Evolutionary conservation across 2,329 filamentous ascomycete species (phyloP).

Genomic region (Exserohilum turcica): DNA sequence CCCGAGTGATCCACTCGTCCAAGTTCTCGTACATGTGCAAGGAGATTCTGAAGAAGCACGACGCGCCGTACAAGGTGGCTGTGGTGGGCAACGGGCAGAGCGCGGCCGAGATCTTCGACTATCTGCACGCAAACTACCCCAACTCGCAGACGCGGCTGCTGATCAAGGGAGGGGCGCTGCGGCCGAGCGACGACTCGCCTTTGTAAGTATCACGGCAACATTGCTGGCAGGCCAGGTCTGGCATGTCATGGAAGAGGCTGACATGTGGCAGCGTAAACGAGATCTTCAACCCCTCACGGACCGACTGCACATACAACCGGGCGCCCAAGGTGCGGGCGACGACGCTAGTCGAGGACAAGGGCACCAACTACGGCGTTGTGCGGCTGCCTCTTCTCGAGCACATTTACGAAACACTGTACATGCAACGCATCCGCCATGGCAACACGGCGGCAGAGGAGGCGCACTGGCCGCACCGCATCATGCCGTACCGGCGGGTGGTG

Average conservation of each 20-base stretch:
- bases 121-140: slow-evolving; percentile 80
- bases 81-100: slow-evolving; percentile 90
- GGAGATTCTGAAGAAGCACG: slow-evolving; percentile 62
- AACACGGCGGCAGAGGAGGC: slow-evolving; percentile 63
- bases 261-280: slow-evolving; percentile 75
- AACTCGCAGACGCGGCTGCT: slow-evolving; percentile 78
- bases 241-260: slow-evolving; percentile 23
- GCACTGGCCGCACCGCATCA: slow-evolving; percentile 81
- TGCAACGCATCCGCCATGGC: slow-evolving; percentile 73
- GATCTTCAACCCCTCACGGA: slow-evolving; percentile 88
- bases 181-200: slow-evolving; percentile 92
- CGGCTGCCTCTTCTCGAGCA: slow-evolving; percentile 87
- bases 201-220: slow-evolving; percentile 68
- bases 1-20: slow-evolving; percentile 84
- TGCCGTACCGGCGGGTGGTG: slow-evolving; percentile 69
- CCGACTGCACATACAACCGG: slow-evolving; percentile 76
- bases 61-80: slow-evolving; percentile 71
- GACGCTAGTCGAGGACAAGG: slow-evolving; percentile 71
- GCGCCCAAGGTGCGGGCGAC: slow-evolving; percentile 65
- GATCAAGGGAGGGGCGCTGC: slow-evolving; percentile 81
- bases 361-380: slow-evolving; percentile 94
- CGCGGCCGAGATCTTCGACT: slow-evolving; percentile 93
- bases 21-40: slow-evolving; percentile 73
- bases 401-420: slow-evolving; percentile 85
- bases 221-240: too few species aligned